Base-by-base conservation (phyloP, 495 filamentous ascomycete species). In the Parachaetomium inaequale region DNA sequence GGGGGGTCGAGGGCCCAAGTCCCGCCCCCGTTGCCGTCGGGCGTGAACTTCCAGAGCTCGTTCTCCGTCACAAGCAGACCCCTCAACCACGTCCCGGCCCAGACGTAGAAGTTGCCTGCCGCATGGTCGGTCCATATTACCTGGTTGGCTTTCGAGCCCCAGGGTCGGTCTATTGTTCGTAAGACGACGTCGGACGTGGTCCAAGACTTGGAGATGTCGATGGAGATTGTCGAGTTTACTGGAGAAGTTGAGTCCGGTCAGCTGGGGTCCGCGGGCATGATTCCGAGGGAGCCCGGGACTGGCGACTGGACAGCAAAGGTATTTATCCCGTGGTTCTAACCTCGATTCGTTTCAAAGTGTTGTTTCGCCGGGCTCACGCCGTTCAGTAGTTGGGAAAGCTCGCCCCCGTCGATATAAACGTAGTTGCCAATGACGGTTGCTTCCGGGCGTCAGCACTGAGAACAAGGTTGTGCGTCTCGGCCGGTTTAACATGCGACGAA, bases 141-240 rank as follows among this genome's bases (percentile, higher is more conserved):
- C 19, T 68, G 70, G 38, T 70, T 65, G 36, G 23, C 17, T 61
- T 66, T 58, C 58, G 46, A 14, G 54, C 3, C 49, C 66, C 40
- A 53, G 56, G 68, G 53, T 53, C 74, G 72, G 25, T 60, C 29
- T 26, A 76, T 73, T 8, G 60, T 56, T 19, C 58, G 66, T 19
- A 78, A 47, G 29, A 53, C 19, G 26, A 72, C 74, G 1, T 63
- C 68, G 12, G 59, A 51, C 25, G 72, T 65, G 29, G 63, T 70
- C 75, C 76, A 78, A 8, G 74, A 72, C 31, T 68, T 63, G n/a
- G 70, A 71, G 8, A 76, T 58, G 62, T 71, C 69, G 25, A 77
- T 63, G 36, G 73, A 78, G 43, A 74, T 64, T 2, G 75, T 78
- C 5, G 69, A 70, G 57, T 64, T 71, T 2, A 70, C 68, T 74